These are phyloP conservation scores for Penicillium taxi DNA, from an alignment of 495 filamentous ascomycete species.

Conservation along the genomic window DNA sequence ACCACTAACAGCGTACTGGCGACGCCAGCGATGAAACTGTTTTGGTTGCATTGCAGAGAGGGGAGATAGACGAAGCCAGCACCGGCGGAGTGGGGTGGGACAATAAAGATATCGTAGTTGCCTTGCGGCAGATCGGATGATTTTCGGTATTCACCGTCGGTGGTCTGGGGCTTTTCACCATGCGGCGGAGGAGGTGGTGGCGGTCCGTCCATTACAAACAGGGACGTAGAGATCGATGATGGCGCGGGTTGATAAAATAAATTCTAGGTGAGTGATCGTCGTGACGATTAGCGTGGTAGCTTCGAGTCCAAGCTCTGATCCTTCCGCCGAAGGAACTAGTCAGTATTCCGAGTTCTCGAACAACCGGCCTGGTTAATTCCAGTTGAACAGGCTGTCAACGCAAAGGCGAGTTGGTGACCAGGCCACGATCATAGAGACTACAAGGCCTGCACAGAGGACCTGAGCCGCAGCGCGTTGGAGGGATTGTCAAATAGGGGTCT, in stretches of 20 bases:
- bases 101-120: slow-evolving; percentile 95
- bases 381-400: slow-evolving; percentile 15
- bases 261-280: too few species aligned
- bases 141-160: slow-evolving; percentile 40
- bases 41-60: slow-evolving; percentile 72
- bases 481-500: slow-evolving; percentile 1
- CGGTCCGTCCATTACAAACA: slow-evolving; percentile 41
- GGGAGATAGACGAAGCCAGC: slow-evolving; percentile 91
- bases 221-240: too few species aligned
- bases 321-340: too few species aligned
- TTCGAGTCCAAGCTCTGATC: too few species aligned
- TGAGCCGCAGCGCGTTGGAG: slow-evolving; percentile 3
- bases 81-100: slow-evolving; percentile 87
- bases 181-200: slow-evolving; percentile 60
- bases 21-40: slow-evolving; percentile 85
- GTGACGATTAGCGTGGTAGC: too few species aligned
- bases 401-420: slow-evolving; percentile 15
- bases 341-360: background rate
- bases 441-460: slow-evolving; percentile 33
- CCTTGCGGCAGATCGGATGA: slow-evolving; percentile 61
- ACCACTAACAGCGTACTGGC: slow-evolving; percentile 60
- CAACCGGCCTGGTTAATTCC: slow-evolving; percentile 7
- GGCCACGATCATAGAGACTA: slow-evolving; percentile 31
- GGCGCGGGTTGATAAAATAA: background rate
- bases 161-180: slow-evolving; percentile 55